Base-by-base conservation (phyloP, 1,284 basidiomycete genomes). In the Fomes fomentarius region DNA sequence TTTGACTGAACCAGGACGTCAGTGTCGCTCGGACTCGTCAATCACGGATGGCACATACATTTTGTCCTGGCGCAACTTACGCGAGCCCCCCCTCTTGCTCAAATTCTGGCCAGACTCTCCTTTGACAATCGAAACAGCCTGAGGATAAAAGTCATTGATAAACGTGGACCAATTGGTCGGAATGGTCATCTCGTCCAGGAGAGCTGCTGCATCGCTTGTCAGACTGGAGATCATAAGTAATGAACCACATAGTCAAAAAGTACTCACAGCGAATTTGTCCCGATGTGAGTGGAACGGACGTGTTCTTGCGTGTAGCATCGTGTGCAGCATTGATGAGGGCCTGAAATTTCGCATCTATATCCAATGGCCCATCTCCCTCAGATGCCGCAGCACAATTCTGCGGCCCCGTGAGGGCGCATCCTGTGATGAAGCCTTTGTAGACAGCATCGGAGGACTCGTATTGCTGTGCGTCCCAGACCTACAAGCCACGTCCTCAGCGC, bases 401-500 rank as follows among this genome's bases (percentile, higher is more conserved):
- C 7, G 50, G 50, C 1, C 60, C 57, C 3, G 60, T 9, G 46
- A 62, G 57, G 6, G 57, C 57, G 38, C 60, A 62, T n/a, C 60
- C 57, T 2, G 55, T 55, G 10, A 54, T 26, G 28, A 62, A 53
- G n/a, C 14, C 60, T 2, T 55, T 48, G 52, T 56, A 62, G 3
- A 54, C 42, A 15, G 50, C 54, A 40, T 56, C 54, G 1, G 46
- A 30, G 19, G 50, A 44, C 3, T 11, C 33, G 10, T 47, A 22
- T 30, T 38, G 9, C 0, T 42, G 11, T 3, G 35, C 6, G 28
- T 7, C 48, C 54, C n/a, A 33, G 14, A 44, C 46, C 9, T 7
- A 17, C 10, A 9, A n/a, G n/a, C n/a, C n/a, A 24, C 19, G 19
- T 11, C 21, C 38, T 11, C 10, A n/a, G n/a, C n/a, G n/a, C n/a